Base-by-base conservation (phyloP, 2,329 filamentous ascomycete genomes). In the Fragosphaeria purpurea region DNA sequence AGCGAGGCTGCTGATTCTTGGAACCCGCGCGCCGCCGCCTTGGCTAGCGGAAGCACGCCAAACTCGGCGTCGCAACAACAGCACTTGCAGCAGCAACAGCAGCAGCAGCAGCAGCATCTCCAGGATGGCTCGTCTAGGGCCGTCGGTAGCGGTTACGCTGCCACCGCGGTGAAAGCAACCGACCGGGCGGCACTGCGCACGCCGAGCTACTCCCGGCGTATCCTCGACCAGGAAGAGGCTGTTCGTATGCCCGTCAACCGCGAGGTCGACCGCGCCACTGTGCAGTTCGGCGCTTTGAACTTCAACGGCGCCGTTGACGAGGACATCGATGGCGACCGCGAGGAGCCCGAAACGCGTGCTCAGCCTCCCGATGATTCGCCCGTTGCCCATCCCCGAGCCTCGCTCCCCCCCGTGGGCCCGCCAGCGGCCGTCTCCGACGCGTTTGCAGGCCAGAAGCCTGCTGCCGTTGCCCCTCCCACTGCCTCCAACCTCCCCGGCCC, bases 201-300 rank as follows among this genome's bases (percentile, higher is more conserved):
- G 50, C 80, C 88, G 22, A 90, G 84, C 69, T 88, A 86, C 67
- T 86, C 94, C 66, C 83, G 91, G 58, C 86, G 88, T 61, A 78
- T 96, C 49, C 76, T 95, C 62, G 90, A 97, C 61, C 93, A 98
- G 65, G 90, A 95, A 67, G 93, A 98, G 71, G 88, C 93, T 53
- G 93, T 98, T 41, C 89, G 95, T 57, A 96, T 98, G 91, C 93
- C 93, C 44, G 89, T 88, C 53, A 95, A 96, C 72, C 89, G 93
- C 59, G 90, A 93, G 48, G 86, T 98, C 33, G 91, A 97, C 65
- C 84, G 89, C 60, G 82, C 91, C 58, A 86, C 90, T 46, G 89
- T 98, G 46, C 91, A 97, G 65, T 98, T 98, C 65, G 93, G 93
- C 56, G 94, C 90, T 66, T 88, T 98, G 75, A 94, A 85, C 63